Conservation (phyloP, 2,329 filamentous ascomycete species). For the Penicillium sp. region DNA sequence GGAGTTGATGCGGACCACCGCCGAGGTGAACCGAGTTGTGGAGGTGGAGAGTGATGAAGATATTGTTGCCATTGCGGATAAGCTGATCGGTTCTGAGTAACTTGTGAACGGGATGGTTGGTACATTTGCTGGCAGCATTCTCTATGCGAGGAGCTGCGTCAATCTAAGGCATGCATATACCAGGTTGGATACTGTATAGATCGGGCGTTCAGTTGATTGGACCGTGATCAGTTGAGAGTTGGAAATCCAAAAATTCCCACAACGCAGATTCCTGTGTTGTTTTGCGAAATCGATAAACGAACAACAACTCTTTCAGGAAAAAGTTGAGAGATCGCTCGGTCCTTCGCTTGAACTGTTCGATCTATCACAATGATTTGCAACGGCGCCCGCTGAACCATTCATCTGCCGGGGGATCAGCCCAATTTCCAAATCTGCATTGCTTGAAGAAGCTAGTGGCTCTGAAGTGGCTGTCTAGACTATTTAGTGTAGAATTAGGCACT, state of each 20-base stretch:
- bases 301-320: background rate
- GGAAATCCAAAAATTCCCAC: background rate
- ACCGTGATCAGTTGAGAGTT: background rate
- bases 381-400: conserved; percentile 7
- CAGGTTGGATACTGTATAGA: conserved; percentile 6
- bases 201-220: background rate
- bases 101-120: background rate
- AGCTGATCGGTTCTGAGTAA: conserved; percentile 46
- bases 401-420: conserved; percentile 7
- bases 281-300: background rate
- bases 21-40: conserved; percentile 83
- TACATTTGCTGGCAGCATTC: background rate
- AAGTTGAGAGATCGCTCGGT: background rate
- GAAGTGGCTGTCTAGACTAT: background rate
- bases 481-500: background rate
- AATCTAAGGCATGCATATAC: background rate
- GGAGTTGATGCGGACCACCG: conserved; percentile 90
- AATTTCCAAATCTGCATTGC: conserved; percentile 3
- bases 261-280: background rate
- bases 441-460: background rate
- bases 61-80: conserved; percentile 74
- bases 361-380: conserved; percentile 22
- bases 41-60: conserved; percentile 82
- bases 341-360: background rate
- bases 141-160: background rate